Percentiles rank a stretch among this genome's conserved stretches.
Evolutionary conservation across 345 rosid species (phyloP).

Genomic region (Odontarrhena argentea): DNA sequence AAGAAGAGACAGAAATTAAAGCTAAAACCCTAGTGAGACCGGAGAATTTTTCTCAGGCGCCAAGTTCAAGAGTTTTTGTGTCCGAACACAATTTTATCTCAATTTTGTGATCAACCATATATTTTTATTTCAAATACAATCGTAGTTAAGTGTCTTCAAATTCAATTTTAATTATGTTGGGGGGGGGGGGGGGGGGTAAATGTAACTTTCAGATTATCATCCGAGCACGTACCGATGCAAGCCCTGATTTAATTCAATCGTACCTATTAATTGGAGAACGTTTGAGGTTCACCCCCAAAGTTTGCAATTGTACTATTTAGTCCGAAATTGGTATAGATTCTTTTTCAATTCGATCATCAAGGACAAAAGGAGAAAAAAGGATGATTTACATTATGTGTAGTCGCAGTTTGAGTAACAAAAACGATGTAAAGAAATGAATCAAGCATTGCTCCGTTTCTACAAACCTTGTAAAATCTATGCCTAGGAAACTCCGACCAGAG

Average conservation of each 20-base stretch:
- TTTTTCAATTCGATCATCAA: background rate
- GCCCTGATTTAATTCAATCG: background rate
- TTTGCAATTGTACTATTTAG: background rate
- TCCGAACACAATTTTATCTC: slow-evolving; percentile 27
- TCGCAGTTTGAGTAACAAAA: slow-evolving; percentile 2
- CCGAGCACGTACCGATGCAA: background rate
- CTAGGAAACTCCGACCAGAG: background rate
- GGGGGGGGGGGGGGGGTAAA: too few relatives aligned
- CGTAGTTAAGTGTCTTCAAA: too few relatives aligned
- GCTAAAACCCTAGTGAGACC: slow-evolving; percentile 38
- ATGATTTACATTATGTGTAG: slow-evolving; percentile 19
- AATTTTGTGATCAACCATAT: background rate
- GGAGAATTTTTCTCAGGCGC: slow-evolving; percentile 42
- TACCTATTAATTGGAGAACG: background rate
- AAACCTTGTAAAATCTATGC: slow-evolving; percentile 5
- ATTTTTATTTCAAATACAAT: too few relatives aligned
- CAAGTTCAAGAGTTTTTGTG: slow-evolving; percentile 38
- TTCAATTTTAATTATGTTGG: too few relatives aligned
- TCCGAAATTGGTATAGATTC: background rate
- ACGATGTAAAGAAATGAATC: background rate
- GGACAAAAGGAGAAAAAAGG: background rate
- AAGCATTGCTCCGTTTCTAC: slow-evolving; percentile 9
- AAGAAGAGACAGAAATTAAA: slow-evolving; percentile 11
- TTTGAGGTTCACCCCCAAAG: background rate
- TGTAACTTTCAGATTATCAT: background rate